These are phyloP conservation scores for Moesziomyces sp. DNA, from an alignment of 1,284 basidiomycete species.

Conservation along the genomic window DNA sequence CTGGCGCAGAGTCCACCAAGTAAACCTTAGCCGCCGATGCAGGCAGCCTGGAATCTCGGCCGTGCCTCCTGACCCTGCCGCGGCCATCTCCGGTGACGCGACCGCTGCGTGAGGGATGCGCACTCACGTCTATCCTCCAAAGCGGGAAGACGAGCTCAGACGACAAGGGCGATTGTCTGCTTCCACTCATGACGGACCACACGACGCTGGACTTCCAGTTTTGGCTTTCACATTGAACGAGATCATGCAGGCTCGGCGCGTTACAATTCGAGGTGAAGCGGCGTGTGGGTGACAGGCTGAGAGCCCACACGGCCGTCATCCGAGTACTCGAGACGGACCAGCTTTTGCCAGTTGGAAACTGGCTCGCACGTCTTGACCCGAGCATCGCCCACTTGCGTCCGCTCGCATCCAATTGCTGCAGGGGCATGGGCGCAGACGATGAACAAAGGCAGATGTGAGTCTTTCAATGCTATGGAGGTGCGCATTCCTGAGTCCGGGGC, in stretches of 20 bases:
- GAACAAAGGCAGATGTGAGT: background rate
- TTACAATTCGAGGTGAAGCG: slow-evolving; percentile 28
- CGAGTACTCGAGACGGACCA: slow-evolving; percentile 6
- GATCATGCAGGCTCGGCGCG: too few species aligned
- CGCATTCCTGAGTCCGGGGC: too few species aligned
- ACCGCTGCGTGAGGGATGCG: too few species aligned
- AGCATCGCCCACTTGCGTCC: slow-evolving; percentile 5
- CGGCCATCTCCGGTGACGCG: background rate
- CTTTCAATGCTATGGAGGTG: background rate
- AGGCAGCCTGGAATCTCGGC: background rate
- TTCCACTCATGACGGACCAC: too few species aligned
- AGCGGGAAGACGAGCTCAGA: too few species aligned
- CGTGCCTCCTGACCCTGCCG: background rate
- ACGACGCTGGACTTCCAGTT: too few species aligned
- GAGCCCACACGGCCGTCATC: slow-evolving; percentile 15
- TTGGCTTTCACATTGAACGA: too few species aligned
- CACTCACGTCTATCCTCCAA: too few species aligned
- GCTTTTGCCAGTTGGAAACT: slow-evolving; percentile 22
- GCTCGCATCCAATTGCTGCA: slow-evolving; percentile 27
- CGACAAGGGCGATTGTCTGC: too few species aligned
- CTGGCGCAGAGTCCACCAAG: too few species aligned
- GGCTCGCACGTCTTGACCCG: slow-evolving; percentile 36
- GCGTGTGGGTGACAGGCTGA: slow-evolving; percentile 12
- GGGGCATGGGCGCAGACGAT: background rate
- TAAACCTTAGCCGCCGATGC: too few species aligned